These are phyloP conservation scores for Gillenia trifoliata DNA, from an alignment of 306 rosid genomes.

Conservation along the genomic window DNA sequence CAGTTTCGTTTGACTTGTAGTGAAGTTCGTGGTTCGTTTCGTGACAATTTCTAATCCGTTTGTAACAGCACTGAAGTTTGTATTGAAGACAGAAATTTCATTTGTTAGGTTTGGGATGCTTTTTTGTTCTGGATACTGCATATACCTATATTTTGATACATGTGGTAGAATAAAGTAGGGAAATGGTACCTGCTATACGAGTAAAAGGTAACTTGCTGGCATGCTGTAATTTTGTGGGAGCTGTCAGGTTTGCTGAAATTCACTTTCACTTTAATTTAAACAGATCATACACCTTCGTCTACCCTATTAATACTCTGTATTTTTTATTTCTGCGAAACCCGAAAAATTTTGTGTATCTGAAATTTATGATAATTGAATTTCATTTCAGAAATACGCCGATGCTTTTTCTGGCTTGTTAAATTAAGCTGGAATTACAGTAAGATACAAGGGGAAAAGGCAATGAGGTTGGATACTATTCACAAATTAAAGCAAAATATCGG, in stretches of 20 bases:
- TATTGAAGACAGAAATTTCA: not conserved
- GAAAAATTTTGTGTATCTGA: too few species aligned
- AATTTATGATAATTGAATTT: too few species aligned
- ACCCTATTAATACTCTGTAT: too few species aligned
- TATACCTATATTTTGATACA: not conserved
- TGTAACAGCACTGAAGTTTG: slow-evolving; percentile 18
- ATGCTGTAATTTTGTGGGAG: not conserved
- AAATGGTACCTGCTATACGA: not conserved
- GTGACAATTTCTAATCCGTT: not conserved
- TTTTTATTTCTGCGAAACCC: too few species aligned
- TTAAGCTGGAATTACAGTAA: not conserved
- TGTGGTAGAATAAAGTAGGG: not conserved
- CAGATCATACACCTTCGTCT: too few species aligned
- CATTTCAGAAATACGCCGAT: too few species aligned
- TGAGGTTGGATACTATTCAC: not conserved
- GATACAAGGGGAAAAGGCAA: not conserved
- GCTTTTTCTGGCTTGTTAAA: not conserved
- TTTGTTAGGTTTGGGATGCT: not conserved
- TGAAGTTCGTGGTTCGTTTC: slow-evolving; percentile 1
- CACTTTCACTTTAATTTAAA: too few species aligned
- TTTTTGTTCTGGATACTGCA: not conserved
- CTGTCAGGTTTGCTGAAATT: too few species aligned
- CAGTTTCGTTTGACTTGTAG: not conserved
- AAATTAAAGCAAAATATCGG: not conserved
- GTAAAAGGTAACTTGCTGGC: not conserved